These are phyloP conservation scores for Ganoderma multipileum DNA, from an alignment of 1,284 basidiomycete genomes.

Conservation along the genomic window DNA sequence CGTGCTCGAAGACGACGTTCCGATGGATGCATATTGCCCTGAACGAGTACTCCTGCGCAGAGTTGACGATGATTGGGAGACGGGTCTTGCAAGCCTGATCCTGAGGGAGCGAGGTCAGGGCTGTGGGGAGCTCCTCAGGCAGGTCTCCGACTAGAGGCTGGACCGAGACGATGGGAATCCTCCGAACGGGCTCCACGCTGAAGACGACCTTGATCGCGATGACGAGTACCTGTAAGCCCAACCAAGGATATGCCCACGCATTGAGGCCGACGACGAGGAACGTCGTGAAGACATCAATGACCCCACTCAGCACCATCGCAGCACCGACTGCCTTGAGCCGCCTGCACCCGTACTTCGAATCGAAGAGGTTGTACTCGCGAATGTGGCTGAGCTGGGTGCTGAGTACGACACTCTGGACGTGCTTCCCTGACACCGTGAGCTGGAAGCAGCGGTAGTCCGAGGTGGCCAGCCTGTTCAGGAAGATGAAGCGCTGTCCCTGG, in stretches of 20 bases:
- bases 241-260: conserved; percentile 25
- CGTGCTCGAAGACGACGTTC: conserved; percentile 19
- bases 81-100: conserved; percentile 11
- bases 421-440: conserved; percentile 18
- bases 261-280: conserved; percentile 23
- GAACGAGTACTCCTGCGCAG: conserved; percentile 10
- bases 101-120: not conserved
- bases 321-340: conserved; percentile 15
- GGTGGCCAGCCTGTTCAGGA: conserved; percentile 18
- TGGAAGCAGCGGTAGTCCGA: conserved; percentile 27
- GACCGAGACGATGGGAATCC: conserved; percentile 19
- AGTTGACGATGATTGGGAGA: conserved; percentile 17
- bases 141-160: conserved; percentile 12
- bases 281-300: conserved; percentile 24
- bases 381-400: conserved; percentile 25
- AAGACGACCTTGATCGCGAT: conserved; percentile 23
- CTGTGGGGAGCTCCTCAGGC: not conserved
- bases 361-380: conserved; percentile 25
- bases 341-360: conserved; percentile 19
- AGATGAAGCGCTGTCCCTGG: conserved; percentile 17
- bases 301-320: conserved; percentile 17
- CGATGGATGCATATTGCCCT: conserved; percentile 12
- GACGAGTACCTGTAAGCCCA: conserved; percentile 17
- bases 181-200: conserved; percentile 23
- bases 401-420: conserved; percentile 21